Conservation (phyloP, 2,329 filamentous ascomycete genomes). For the Sclerotinia glacialis region DNA sequence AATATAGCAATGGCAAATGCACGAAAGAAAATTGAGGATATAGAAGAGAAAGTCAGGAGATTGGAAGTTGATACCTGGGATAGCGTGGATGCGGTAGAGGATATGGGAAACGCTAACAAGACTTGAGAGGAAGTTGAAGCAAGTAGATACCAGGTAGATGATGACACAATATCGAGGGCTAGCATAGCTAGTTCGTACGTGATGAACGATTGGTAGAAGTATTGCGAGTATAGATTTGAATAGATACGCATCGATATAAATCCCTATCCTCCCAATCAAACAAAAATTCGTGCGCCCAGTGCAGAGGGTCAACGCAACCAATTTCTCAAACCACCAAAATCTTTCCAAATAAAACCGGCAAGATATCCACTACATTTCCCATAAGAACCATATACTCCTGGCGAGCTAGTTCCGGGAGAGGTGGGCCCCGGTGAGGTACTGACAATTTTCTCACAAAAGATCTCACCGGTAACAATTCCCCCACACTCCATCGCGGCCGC, state of each 20-base stretch:
- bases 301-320: background rate
- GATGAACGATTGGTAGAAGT: background rate
- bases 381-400: background rate
- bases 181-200: background rate
- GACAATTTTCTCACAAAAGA: background rate
- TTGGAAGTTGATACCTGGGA: constrained; percentile 77
- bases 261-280: background rate
- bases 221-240: background rate
- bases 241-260: background rate
- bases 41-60: constrained; percentile 56
- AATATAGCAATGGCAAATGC: constrained; percentile 55
- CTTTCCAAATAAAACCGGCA: background rate
- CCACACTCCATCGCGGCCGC: background rate
- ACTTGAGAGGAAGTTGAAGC: background rate
- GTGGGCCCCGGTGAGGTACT: background rate
- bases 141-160: too few species aligned
- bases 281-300: background rate
- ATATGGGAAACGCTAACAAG: constrained; percentile 49
- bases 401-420: background rate
- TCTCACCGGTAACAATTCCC: background rate
- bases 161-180: too few species aligned
- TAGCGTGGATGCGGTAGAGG: constrained; percentile 66
- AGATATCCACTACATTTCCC: background rate
- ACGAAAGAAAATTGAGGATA: constrained; percentile 58
- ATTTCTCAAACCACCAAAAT: background rate